Evolutionary conservation across 2,329 filamentous ascomycete genomes (phyloP), one percentile per base, ranked within the genome.

Genomic region (Ceratocystis harringtonii): DNA sequence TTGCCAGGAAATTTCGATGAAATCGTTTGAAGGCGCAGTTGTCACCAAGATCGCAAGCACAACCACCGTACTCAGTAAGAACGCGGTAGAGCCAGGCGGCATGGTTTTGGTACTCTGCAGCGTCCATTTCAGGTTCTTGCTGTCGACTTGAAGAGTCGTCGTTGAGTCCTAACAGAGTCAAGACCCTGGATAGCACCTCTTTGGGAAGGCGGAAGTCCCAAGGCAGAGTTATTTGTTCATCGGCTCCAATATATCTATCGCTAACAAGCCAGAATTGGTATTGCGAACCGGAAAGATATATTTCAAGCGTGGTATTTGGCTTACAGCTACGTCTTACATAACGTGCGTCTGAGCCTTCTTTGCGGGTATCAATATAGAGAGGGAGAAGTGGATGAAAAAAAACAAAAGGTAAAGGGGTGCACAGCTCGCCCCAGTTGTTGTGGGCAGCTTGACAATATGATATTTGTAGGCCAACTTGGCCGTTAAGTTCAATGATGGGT

Each of bases 221-320:
- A 64, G 77, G 82, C 70, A 80, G 82, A 30, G 79, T 89, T 71
- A 82, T 84, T 70, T 85, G 83, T 70, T 85, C 84, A 50, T 80
- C 78, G 0, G 84, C 78, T 17, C 80, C 75, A 65, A 97, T 91
- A 45, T 86, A 81, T 64, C 88, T 83, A 70, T 89, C 89, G 70
- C 90, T 91, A 67, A 96, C 84, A 69, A 96, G 86, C 83, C 92
- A 96, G 74, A 97, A 96, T 72, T 94, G 90, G 72, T 92, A 95
- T 0, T 85, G 86, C 2, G 82, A 81, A 60, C 85, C 86, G 1
- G 89, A 89, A 61, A 96, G 83, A 69, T 91, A 89, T 0, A 92
- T 95, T 72, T 94, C 92, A 70, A 97, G 79, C 41, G 83, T 81
- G n/a, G 94, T 84, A 72, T 97, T 99, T 1, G 94, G 90, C 68